phyloP scores from a whole-genome alignment of 2,329 filamentous ascomycete species.

The Fonsecaea erecta region DNA sequence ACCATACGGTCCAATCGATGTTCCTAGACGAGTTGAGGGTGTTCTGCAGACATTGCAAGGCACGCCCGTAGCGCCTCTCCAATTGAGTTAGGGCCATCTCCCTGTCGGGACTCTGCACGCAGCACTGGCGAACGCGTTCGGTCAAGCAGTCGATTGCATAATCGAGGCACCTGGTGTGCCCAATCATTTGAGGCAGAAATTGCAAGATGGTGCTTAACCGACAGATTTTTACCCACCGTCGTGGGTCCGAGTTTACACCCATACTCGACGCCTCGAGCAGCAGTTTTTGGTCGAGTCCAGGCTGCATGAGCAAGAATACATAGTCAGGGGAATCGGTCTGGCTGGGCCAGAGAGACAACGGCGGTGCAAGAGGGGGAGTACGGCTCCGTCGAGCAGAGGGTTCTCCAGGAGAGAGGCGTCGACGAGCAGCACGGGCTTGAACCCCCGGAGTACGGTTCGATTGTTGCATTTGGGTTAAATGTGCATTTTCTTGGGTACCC shows the following conservation, averaged over 20 bases:
- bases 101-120: neutral
- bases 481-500: neutral
- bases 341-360: constrained; percentile 13
- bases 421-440: neutral
- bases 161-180: constrained; percentile 25
- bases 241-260: constrained; percentile 19
- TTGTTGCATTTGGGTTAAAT: neutral
- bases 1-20: constrained; percentile 28
- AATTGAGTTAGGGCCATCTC: constrained; percentile 10
- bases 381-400: neutral
- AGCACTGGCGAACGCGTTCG: constrained; percentile 18
- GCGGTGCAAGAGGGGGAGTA: neutral
- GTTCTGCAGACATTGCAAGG: constrained; percentile 16
- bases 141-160: constrained; percentile 25
- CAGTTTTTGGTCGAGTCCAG: constrained; percentile 19
- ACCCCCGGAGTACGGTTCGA: neutral
- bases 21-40: constrained; percentile 11
- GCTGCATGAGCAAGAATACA: constrained; percentile 23
- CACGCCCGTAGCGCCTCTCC: constrained; percentile 21
- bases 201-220: constrained; percentile 17
- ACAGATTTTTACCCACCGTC: constrained; percentile 24
- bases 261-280: constrained; percentile 15
- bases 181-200: constrained; percentile 22
- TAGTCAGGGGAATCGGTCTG: constrained; percentile 6
- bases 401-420: neutral